A percentile compares a stretch with the other conserved stretches of the same genome.
Evolutionary conservation across 768 basidiomycete genomes (phyloP).

Genomic region (Lactifluus subvellereus): DNA sequence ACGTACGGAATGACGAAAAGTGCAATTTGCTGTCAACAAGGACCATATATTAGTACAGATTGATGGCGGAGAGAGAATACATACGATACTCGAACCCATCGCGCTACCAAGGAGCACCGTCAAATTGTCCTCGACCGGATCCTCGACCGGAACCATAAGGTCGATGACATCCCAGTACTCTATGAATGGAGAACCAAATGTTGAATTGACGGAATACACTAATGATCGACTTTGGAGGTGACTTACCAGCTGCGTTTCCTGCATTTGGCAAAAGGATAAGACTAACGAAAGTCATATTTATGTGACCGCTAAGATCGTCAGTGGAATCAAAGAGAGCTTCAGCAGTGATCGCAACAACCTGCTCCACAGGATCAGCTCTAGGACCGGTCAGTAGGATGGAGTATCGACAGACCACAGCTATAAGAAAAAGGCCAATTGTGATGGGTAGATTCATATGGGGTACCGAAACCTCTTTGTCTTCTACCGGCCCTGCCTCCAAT

Average conservation of each 20-base stretch:
- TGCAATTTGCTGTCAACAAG: slow-evolving; percentile 61
- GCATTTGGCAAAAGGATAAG: slow-evolving; percentile 87
- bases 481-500: slow-evolving; percentile 12
- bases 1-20: slow-evolving; percentile 80
- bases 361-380: background rate
- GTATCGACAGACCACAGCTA: slow-evolving; percentile 36
- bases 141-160: slow-evolving; percentile 51
- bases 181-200: slow-evolving; percentile 21
- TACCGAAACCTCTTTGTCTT: too few species aligned
- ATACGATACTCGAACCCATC: slow-evolving; percentile 75
- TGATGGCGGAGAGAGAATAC: slow-evolving; percentile 29
- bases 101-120: slow-evolving; percentile 84
- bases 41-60: background rate
- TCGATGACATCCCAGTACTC: slow-evolving; percentile 76
- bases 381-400: background rate
- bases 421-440: slow-evolving; percentile 33
- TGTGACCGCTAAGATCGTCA: slow-evolving; percentile 52
- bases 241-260: slow-evolving; percentile 72
- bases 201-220: slow-evolving; percentile 4
- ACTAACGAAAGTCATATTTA: slow-evolving; percentile 80
- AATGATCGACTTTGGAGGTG: background rate
- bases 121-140: slow-evolving; percentile 80
- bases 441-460: slow-evolving; percentile 36
- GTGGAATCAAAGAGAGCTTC: slow-evolving; percentile 77
- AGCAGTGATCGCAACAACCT: slow-evolving; percentile 50